Evolutionary conservation across 805 yeast species (phyloP), one percentile per base, ranked within the genome.

Genomic region (Ogataea degrootiae): DNA sequence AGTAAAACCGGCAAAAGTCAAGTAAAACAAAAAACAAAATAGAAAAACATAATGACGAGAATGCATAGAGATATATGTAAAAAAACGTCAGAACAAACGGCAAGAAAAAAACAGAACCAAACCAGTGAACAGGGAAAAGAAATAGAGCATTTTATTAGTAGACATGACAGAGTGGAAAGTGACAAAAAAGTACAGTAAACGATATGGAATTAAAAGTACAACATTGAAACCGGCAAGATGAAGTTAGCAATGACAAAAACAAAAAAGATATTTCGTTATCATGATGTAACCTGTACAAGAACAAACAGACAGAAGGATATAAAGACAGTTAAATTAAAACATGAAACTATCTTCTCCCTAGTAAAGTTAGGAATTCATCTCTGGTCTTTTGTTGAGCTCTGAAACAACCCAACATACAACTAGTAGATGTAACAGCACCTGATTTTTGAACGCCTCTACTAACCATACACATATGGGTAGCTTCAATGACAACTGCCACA

Each of bases 391-490:
- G 97, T 39, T 89, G 89, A 47, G 83, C 86, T 61, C 97, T 79
- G 75, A 94, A 94, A 56, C 96, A 87, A 9, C 99, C 99, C 58
- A 94, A 76, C 97, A 94, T 92, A 63, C 98, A 92, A 60, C 96
- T 87, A 17, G 99, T 94, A 34, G 90, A 83, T 2, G 99, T 94
- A 17, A 87, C 78, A 17, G 96, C 86, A 1, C 98, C 97, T 0
- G 96, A 82, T 68, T 94, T 94, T 67, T 94, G 97, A 26, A 94
- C 88, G 47, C 99, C 99, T 63, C 99, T 80, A 66, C 96, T 88
- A 26, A 92, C 98, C 99, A 94, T 94, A 68, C 99, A 94, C 99
- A 94, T 94, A 65, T 94, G 99, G 2, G 92, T 80, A 17, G 97
- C 97, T 69, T 94, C 99, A 60, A 94, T 90, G 26, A 94, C 98